A percentile compares a stretch with the other conserved stretches of the same genome.
Conservation (phyloP, 202 grass and related monocot species). For the Eragrostis tef region DNA sequence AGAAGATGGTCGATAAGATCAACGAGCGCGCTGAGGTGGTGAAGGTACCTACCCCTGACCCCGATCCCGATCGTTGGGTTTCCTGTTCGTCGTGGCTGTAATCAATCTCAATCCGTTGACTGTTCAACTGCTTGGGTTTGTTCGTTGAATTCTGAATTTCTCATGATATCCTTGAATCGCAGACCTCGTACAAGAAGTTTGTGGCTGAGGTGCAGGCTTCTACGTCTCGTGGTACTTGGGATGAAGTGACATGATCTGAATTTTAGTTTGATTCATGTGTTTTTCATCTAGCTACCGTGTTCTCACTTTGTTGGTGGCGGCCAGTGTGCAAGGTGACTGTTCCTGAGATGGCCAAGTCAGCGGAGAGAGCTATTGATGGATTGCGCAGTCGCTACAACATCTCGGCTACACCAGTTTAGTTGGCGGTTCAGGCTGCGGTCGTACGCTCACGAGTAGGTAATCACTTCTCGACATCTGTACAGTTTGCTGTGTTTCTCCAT, state of each 20-base stretch:
- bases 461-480: not conserved
- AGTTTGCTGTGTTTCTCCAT: not conserved
- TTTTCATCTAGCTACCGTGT: not conserved
- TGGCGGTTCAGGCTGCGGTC: not conserved
- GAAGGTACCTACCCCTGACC: constrained; percentile 50
- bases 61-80: not conserved
- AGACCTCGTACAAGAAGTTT: constrained; percentile 82
- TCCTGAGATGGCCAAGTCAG: constrained; percentile 64
- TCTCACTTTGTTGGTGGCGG: constrained; percentile 26
- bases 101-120: not conserved
- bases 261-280: constrained; percentile 12
- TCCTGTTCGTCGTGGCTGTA: not conserved
- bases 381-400: constrained; percentile 72
- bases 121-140: not conserved
- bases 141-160: constrained; percentile 6
- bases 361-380: constrained; percentile 71
- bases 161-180: constrained; percentile 27
- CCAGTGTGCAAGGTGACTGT: constrained; percentile 83
- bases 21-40: constrained; percentile 50
- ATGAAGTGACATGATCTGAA: not conserved
- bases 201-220: constrained; percentile 74
- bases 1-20: constrained; percentile 69
- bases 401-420: constrained; percentile 52
- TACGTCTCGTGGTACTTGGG: constrained; percentile 66
- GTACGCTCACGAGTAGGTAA: constrained; percentile 30